Percentiles rank a stretch among this genome's conserved stretches.
Evolutionary conservation across 2,329 filamentous ascomycete species (phyloP).

Genomic region (Teratosphaeria gauchensis): DNA sequence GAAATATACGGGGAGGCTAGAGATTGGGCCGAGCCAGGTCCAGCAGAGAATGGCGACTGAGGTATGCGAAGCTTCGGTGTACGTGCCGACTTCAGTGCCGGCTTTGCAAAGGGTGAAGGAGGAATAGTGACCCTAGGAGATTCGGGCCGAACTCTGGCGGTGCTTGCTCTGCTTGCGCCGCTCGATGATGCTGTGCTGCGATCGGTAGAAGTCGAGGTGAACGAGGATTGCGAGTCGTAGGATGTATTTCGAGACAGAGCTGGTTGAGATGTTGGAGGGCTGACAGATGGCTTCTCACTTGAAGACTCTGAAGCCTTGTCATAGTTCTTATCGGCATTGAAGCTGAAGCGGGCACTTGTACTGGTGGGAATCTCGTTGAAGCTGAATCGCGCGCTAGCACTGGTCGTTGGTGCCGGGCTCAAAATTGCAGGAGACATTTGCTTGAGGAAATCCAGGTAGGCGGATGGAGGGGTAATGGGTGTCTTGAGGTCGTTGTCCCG

Average conservation of each 20-base stretch:
- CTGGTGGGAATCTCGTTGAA: not conserved
- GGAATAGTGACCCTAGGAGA: conserved; percentile 36
- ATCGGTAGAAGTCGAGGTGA: conserved; percentile 7
- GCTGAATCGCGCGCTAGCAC: conserved; percentile 1
- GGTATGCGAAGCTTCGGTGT: conserved; percentile 65
- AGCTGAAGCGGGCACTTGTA: conserved; percentile 43
- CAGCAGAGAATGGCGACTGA: conserved; percentile 59
- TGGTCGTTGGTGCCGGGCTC: conserved; percentile 53
- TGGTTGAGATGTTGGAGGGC: conserved; percentile 22
- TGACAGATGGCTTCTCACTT: conserved; percentile 25
- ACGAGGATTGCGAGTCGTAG: conserved; percentile 18
- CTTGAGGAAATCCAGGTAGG: conserved; percentile 90
- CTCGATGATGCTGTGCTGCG: conserved; percentile 10
- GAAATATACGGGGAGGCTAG: conserved; percentile 62
- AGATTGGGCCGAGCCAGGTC: conserved; percentile 14
- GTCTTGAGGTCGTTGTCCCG: conserved; percentile 60
- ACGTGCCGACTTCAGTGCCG: conserved; percentile 50
- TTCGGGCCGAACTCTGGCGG: conserved; percentile 14
- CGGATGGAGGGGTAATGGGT: conserved; percentile 79
- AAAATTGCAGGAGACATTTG: conserved; percentile 61
- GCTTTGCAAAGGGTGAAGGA: conserved; percentile 37
- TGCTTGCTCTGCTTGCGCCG: conserved; percentile 6
- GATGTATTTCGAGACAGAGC: conserved; percentile 27
- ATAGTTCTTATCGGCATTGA: conserved; percentile 30
- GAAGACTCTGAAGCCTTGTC: conserved; percentile 17